Evolutionary conservation across 345 rosid genomes (phyloP).

Genomic region (Arabis hirsuta): DNA sequence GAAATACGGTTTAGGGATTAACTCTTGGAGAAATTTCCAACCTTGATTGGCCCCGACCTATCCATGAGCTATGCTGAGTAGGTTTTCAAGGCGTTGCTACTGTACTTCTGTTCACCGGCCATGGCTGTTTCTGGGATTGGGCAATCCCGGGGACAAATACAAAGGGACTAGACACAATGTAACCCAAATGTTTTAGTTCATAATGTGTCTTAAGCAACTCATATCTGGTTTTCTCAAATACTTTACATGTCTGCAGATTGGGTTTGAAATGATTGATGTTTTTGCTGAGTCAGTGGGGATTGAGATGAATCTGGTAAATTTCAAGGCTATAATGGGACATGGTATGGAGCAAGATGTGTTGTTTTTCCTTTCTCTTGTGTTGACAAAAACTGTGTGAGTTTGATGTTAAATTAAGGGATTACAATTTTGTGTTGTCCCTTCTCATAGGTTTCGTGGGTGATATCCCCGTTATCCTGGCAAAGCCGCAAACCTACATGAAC

Average conservation of each 20-base stretch:
- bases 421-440: neutral
- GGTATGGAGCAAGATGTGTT: conserved; percentile 40
- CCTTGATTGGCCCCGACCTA: neutral
- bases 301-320: conserved; percentile 52
- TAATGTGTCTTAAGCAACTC: neutral
- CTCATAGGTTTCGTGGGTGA: conserved; percentile 60
- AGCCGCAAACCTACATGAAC: conserved; percentile 95
- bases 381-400: neutral
- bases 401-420: conserved; percentile 17
- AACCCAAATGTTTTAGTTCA: conserved; percentile 8
- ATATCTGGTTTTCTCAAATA: conserved; percentile 3
- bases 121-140: conserved; percentile 87
- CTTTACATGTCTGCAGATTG: conserved; percentile 42
- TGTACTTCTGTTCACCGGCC: conserved; percentile 59
- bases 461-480: conserved; percentile 64
- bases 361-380: neutral
- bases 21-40: neutral
- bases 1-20: no score
- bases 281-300: conserved; percentile 71
- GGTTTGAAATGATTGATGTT: conserved; percentile 78
- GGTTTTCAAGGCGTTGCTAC: conserved; percentile 53
- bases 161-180: conserved; percentile 89
- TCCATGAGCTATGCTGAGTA: conserved; percentile 35
- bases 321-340: conserved; percentile 79
- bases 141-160: conserved; percentile 89